phyloP scores from a whole-genome alignment of 257 asterid species.

The Solanum rostratum region DNA sequence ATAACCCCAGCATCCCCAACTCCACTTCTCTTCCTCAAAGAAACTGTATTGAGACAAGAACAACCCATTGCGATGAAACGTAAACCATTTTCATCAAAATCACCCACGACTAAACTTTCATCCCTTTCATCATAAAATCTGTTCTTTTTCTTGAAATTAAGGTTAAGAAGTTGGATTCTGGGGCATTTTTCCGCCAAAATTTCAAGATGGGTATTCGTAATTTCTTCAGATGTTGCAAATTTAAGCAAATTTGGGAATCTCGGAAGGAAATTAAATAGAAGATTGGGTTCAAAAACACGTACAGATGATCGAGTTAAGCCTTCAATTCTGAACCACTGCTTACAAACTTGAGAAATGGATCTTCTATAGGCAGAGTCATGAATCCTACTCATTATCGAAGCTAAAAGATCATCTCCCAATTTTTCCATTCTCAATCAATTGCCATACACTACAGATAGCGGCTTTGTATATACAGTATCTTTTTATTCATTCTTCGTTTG shows the following conservation, averaged over 20 bases:
- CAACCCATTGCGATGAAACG: constrained; percentile 4
- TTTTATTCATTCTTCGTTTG: neutral
- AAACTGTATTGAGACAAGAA: neutral
- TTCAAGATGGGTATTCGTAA: constrained; percentile 7
- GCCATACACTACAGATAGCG: neutral
- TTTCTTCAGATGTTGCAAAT: constrained; percentile 3
- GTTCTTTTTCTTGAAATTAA: constrained; percentile 2
- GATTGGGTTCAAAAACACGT: constrained; percentile 8
- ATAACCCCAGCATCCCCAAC: constrained; percentile 13
- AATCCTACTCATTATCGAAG: constrained; percentile 3
- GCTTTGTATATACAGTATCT: neutral
- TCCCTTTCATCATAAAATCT: neutral
- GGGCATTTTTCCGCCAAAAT: constrained; percentile 15
- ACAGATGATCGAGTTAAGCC: constrained; percentile 12
- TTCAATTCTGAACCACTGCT: constrained; percentile 15
- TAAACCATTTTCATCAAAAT: constrained; percentile 11
- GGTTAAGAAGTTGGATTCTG: constrained; percentile 12
- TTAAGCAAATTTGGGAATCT: constrained; percentile 18
- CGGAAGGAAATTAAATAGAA: constrained; percentile 11
- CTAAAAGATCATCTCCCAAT: constrained; percentile 14
- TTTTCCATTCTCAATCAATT: constrained; percentile 10
- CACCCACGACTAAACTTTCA: neutral
- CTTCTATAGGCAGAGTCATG: constrained; percentile 4
- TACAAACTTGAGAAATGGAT: constrained; percentile 21
- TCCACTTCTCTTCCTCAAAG: constrained; percentile 9